phyloP scores from a whole-genome alignment of 306 rosid genomes.

The Neltuma alba region DNA sequence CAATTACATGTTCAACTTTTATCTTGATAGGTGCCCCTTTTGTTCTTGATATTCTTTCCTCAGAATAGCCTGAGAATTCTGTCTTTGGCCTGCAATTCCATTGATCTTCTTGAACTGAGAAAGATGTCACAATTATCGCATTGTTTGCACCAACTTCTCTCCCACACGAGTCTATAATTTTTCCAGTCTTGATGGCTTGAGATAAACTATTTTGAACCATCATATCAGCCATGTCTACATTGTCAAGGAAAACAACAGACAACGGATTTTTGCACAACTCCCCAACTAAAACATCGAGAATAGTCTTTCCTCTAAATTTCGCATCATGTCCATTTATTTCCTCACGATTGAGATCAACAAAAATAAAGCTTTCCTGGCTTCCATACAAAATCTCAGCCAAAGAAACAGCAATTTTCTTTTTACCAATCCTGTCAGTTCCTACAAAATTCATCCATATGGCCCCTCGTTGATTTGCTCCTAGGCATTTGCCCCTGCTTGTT shows the following conservation, averaged over 20 bases:
- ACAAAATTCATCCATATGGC: conserved; percentile 78
- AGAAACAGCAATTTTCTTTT: conserved; percentile 68
- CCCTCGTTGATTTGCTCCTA: conserved; percentile 47
- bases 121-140: conserved; percentile 63
- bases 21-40: conserved; percentile 60
- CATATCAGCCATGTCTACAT: conserved; percentile 77
- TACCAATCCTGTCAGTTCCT: conserved; percentile 79
- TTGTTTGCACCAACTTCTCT: conserved; percentile 78
- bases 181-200: conserved; percentile 75
- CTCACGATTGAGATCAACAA: conserved; percentile 61
- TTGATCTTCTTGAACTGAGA: conserved; percentile 36
- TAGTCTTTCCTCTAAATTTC: conserved; percentile 87
- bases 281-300: conserved; percentile 69
- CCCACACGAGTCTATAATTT: conserved; percentile 74
- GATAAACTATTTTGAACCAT: conserved; percentile 64
- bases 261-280: conserved; percentile 73
- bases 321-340: conserved; percentile 54
- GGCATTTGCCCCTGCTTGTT: conserved; percentile 43
- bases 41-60: conserved; percentile 62
- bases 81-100: conserved; percentile 28
- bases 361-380: conserved; percentile 57
- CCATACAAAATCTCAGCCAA: conserved; percentile 75
- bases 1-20: conserved; percentile 48
- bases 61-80: conserved; percentile 56
- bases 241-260: conserved; percentile 80